Base-by-base conservation (phyloP, 306 rosid genomes). In the Alnus glutinosa region DNA sequence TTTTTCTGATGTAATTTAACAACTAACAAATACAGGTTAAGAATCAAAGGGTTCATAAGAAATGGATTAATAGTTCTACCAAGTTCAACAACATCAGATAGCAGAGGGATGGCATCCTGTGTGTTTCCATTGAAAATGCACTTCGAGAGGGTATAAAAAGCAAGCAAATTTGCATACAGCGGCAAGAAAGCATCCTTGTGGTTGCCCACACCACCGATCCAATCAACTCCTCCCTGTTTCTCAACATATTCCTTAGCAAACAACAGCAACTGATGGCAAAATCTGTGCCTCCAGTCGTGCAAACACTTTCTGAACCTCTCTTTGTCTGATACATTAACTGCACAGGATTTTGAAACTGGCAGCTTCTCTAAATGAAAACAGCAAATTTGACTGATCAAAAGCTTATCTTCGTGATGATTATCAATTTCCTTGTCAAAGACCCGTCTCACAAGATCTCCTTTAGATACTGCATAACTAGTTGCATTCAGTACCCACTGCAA, bases 341-440 rank as follows among this genome's bases (percentile, higher is more conserved):
- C 76, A 82, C 82, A 70, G 52, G 92, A 84, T 73, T 86, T 86
- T 42, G 87, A 79, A 62, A 81, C 49, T 2, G 87, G 86, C 48
- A 95, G 91, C 76, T 87, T 93, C 85, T 88, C 97, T 80, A 95
- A 46, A 50, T 93, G 95, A 77, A 80, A 89, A 86, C 99, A 91
- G 78, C 97, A 90, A 64, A 93, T 86, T 79, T 95, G 99, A 80
- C 94, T 48, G 85, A 95, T 85, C 79, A 95, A 85, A 59, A 95
- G 83, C 83, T 89, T 95, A 85, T 95, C 99, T 92, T 95, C 99
- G 37, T 95, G 96, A 82, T 87, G 88, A 85, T 95, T 95, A 84
- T 95, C 99, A 44, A 95, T 95, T 80, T 95, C 99, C 89, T 93
- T 95, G 83, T 93, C 99, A 36, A 95, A 95, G 67, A 95, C 97